Evolutionary conservation across 345 rosid genomes (phyloP), one percentile per base, ranked within the genome.

Genomic region (Balakata baccata): DNA sequence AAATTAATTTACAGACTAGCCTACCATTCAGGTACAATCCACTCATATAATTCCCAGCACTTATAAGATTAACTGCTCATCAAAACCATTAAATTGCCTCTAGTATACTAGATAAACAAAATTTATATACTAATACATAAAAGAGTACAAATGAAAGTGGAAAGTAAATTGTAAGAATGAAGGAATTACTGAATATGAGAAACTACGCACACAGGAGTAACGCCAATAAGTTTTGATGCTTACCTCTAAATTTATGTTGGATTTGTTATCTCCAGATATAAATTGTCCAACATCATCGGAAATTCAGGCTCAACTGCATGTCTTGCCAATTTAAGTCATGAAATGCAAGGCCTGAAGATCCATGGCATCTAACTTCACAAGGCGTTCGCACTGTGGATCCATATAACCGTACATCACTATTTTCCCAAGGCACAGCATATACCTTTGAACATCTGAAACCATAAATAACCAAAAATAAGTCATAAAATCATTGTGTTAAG

Each of bases 271-370:
- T 72, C 72, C 78, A 52, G 76, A 74, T 43, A 64, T 71, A 9
- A 75, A 72, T 81, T 78, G 64, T 90, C 85, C 84, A 94, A 75
- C 49, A 79, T 61, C 56, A 80, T 20, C 11, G 98, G 98, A 79
- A 94, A 92, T 81, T 93, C 94, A 50, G 96, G 90, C 82, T 94
- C 98, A 45, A 88, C 82, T 1, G 88, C 82, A 74, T 79, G 82
- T 69, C 81, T 83, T 80, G 66, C 87, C 82, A 64, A 59, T 84
- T 84, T 76, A 88, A 80, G 69, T 89, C 84, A 1, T 87, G 85
- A 82, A 87, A 86, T 69, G 83, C 81, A 51, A 86, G 78, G 75
- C 81, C 79, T 3, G 77, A 71, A 75, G 82, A 82, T 72, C 85
- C 86, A 51, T 59, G 79, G 77, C 18, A 71, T 60, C 78, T 86